Evolutionary conservation across 768 basidiomycete genomes (phyloP), one percentile per base, ranked within the genome.

Genomic region (Pulveroboletus frians): DNA sequence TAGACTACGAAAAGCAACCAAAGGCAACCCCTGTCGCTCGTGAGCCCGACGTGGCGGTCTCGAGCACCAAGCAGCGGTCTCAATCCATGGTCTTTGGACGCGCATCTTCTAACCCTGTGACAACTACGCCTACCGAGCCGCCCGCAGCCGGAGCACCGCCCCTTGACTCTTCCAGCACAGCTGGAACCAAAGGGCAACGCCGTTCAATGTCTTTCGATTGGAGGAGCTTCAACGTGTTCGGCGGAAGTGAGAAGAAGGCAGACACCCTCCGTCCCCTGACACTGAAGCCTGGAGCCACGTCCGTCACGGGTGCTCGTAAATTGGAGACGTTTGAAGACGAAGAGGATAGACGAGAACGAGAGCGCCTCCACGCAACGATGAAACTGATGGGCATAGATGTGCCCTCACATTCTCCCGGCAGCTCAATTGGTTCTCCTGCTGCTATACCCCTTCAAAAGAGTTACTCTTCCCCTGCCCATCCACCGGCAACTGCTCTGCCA

Each of bases 251-350:
- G 46, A 86, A 82, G 71, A 85, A 83, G 60, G 59, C 77, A 0
- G 83, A 84, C 40, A 69, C 60, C 57, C 69, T 88, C 43, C 84
- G 86, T 15, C 85, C 84, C 9, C 68, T 92, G 32, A 90, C 87
- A 4, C 72, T 92, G 38, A 85, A 81, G 61, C 78, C 87, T 23
- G 85, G 84, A 27, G 61, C 77, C 37, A 65, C 65, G 44, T 61
- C 81, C 6, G 72, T 83, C 29, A 78, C 78, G 2, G 70, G 77
- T 51, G 88, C 80, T 23, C 78, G 90, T 44, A 92, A 93, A 66
- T 69, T 94, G 32, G 91, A 94, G 51, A 91, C 84, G 1, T 73
- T 78, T 35, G 94, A 97, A 67, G 94, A 98, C 59, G 95, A 97
- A 51, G 92, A 97, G 53, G 93, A 96, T 62, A 76, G 81, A 34